Percentiles rank a stretch among this genome's conserved stretches.
Evolutionary conservation across 495 filamentous ascomycete species (phyloP).

Genomic region (Aspergillus kassunensis): DNA sequence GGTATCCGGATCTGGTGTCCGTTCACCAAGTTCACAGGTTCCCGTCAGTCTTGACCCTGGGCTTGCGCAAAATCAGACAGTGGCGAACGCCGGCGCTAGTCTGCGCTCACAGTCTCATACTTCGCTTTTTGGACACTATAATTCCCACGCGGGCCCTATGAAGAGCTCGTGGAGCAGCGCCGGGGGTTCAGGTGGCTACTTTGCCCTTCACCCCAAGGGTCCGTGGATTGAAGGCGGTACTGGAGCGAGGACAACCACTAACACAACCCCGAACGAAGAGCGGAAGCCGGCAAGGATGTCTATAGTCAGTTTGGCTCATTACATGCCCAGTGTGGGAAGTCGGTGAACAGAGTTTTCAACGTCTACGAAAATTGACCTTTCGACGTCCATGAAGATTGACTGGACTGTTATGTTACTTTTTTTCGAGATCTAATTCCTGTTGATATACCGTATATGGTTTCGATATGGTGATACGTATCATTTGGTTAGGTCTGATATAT

Average conservation of each 20-base stretch:
- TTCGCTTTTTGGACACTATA: constrained; percentile 2
- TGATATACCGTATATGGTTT: too few species aligned
- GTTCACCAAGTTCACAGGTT: constrained; percentile 6
- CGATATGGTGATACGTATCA: too few species aligned
- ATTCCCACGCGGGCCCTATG: not conserved
- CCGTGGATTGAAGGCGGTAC: not conserved
- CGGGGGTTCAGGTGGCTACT: constrained; percentile 26
- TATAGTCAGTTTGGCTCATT: not conserved
- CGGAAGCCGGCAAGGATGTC: constrained; percentile 15
- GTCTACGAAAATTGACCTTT: too few species aligned
- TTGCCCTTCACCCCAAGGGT: constrained; percentile 19
- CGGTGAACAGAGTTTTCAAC: not conserved
- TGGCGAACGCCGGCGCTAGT: constrained; percentile 7
- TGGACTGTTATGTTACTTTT: too few species aligned
- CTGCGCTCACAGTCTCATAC: constrained; percentile 12
- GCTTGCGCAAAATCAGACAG: not conserved
- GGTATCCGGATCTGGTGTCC: constrained; percentile 11
- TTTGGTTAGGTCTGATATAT: too few species aligned
- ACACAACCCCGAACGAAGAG: constrained; percentile 26
- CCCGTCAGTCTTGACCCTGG: constrained; percentile 10
- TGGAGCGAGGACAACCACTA: constrained; percentile 21
- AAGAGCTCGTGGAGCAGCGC: not conserved
- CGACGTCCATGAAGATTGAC: too few species aligned
- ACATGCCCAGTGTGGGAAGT: not conserved
- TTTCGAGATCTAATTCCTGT: too few species aligned